A percentile compares a stretch with the other conserved stretches of the same genome.
Evolutionary conservation across 2,329 filamentous ascomycete species (phyloP).

Genomic region (Colletotrichum sp.): DNA sequence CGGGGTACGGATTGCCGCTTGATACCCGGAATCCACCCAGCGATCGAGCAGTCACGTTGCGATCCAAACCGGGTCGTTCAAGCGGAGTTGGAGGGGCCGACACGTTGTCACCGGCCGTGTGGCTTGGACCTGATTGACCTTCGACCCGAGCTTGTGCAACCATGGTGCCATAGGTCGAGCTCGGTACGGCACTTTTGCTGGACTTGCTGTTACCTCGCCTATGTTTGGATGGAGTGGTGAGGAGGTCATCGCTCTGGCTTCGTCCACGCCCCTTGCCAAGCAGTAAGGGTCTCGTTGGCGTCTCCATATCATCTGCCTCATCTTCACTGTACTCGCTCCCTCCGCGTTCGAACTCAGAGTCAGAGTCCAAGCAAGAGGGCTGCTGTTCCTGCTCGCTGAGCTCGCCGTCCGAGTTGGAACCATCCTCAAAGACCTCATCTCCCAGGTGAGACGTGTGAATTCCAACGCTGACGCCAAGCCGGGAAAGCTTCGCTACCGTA

Average conservation of each 20-base stretch:
- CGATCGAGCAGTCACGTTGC: constrained; percentile 14
- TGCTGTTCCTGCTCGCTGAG: constrained; percentile 44
- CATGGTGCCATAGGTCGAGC: constrained; percentile 29
- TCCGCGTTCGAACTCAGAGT: constrained; percentile 36
- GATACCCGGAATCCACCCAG: constrained; percentile 3
- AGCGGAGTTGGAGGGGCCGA: constrained; percentile 15
- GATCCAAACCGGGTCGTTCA: constrained; percentile 10
- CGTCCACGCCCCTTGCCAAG: constrained; percentile 8
- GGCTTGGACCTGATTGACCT: constrained; percentile 10
- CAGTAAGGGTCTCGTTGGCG: constrained; percentile 22
- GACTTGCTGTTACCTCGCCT: constrained; percentile 11
- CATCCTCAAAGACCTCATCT: constrained; percentile 60
- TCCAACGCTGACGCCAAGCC: constrained; percentile 70
- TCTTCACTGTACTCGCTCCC: constrained; percentile 35
- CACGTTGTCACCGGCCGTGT: neutral
- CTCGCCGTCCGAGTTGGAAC: constrained; percentile 34
- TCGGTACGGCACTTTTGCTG: constrained; percentile 3
- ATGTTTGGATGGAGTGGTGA: constrained; percentile 4
- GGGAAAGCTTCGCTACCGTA: constrained; percentile 53
- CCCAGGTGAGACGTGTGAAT: constrained; percentile 79
- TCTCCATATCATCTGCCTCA: constrained; percentile 23
- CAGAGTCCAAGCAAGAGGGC: constrained; percentile 31
- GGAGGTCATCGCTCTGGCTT: constrained; percentile 19
- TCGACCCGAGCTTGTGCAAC: constrained; percentile 16
- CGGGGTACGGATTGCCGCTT: constrained; percentile 9